Percentiles rank a stretch among this genome's conserved stretches.
Evolutionary conservation across 2,329 filamentous ascomycete species (phyloP).

Genomic region (Allantophomopsis cytisporea): DNA sequence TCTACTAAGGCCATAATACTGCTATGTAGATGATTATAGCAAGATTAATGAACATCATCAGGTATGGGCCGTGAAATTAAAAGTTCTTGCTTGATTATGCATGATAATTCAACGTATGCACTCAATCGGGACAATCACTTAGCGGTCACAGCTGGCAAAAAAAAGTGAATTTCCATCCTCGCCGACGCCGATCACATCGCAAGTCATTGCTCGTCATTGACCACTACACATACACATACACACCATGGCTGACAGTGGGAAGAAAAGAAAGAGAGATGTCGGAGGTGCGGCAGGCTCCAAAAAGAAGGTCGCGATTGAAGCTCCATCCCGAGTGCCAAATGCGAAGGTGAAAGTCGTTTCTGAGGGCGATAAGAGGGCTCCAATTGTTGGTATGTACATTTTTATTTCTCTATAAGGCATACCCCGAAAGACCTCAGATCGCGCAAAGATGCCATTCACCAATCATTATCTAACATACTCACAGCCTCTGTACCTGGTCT

Average conservation of each 20-base stretch:
- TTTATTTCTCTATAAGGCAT: not conserved
- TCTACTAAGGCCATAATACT: no score
- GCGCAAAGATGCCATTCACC: not conserved
- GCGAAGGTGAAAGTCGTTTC: conserved; percentile 33
- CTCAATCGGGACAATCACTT: no score
- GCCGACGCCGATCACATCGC: not conserved
- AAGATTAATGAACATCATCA: no score
- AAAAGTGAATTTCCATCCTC: conserved; percentile 1
- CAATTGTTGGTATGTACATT: conserved; percentile 33
- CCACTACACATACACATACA: not conserved
- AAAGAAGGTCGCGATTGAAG: conserved; percentile 35
- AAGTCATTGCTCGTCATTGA: no score
- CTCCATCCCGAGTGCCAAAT: conserved; percentile 18
- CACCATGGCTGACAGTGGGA: conserved; percentile 13
- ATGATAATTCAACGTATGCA: no score
- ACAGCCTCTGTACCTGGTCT: conserved; percentile 20
- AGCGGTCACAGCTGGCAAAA: not conserved
- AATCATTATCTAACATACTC: not conserved
- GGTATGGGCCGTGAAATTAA: no score
- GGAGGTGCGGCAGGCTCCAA: conserved; percentile 25
- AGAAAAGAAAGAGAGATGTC: conserved; percentile 39
- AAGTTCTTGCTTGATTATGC: no score
- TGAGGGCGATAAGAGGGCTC: conserved; percentile 31
- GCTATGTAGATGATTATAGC: no score
- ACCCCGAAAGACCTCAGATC: not conserved